Base-by-base conservation (phyloP, 495 filamentous ascomycete species). In the Neurospora pannonica region DNA sequence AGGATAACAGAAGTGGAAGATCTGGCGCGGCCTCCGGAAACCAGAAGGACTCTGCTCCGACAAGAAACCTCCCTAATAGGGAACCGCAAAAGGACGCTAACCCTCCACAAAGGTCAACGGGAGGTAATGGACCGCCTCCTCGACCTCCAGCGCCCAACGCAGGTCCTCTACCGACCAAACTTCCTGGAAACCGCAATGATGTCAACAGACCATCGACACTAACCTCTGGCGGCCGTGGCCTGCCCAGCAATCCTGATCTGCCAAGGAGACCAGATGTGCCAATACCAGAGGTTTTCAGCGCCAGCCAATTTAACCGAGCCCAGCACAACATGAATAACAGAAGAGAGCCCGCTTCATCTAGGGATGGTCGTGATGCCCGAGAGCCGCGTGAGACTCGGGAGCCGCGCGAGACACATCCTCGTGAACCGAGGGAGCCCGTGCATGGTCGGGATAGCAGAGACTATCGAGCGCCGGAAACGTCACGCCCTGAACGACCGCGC, bases 1-100 rank as follows among this genome's bases (percentile, higher is more conserved):
- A 92, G 77, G 91, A 94, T 81, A 86, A 85, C 15, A 91, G 88
- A 76, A 73, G 71, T 19, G 43, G 74, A 9, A 78, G 71, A 31
- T 21, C 71, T 60, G 84, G 73, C 75, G 17, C 73, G 75, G 13
- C 82, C 86, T 78, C 77, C 74, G 70, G 38, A 39, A 70, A 36
- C 70, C 39, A 74, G 62, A 42, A 73, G 70, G 71, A 74, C 6
- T 70, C 69, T 46, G 74, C 28, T 37, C 72, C 71, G 1, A 72
- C 73, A 46, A 76, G 54, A 70, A 38, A 42, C 74, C 75, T 40
- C 54, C 71, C 77, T 19, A 34, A 74, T 40, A 74, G 72, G 42
- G 79, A 80, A 17, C 24, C 75, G 2, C 37, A 31, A 10, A 70
- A 69, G 39, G 77, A 79, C 7, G 21, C 74, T 36, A 80, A 43